Evolutionary conservation across 2,329 filamentous ascomycete species (phyloP), one percentile per base, ranked within the genome.

Genomic region (Arthrobotrys pseudoclavata): DNA sequence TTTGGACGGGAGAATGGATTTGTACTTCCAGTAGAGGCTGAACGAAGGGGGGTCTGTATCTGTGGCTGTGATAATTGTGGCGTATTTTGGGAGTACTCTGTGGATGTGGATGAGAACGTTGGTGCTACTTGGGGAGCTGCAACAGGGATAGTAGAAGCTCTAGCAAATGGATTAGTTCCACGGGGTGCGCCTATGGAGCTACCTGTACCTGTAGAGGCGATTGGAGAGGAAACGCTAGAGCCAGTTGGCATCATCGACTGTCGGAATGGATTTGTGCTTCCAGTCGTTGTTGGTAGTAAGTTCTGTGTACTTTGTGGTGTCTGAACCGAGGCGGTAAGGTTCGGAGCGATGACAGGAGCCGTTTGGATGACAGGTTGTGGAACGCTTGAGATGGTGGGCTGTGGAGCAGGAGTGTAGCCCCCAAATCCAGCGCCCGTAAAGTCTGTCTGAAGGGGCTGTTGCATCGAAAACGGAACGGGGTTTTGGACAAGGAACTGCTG

Each of bases 251-350:
- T 86, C 90, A 95, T 95, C 0, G 95, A 97, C 82, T 94, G 91
- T 48, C 96, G 89, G 88, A 99, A 99, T 0, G 96, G 96, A 83
- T 99, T 99, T 6, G 94, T 97, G 22, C 86, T 81, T 90, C 88
- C 82, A 87, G 87, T 74, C 87, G 86, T 24, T 84, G 86, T 81
- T 84, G 86, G 84, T 79, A 86, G 82, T 62, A 76, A 47, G 37
- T 66, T 61, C 81, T 84, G 80, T 79, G 83, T 67, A 79, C 83
- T 81, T 69, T 81, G 81, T 79, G 84, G 82, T 67, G 80, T 82
- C 84, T 77, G 85, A 82, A 83, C 86, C 80, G 79, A 83, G 82
- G 81, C 86, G 81, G 83, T 67, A 1, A 86, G 84, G 74, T 90
- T 86, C 81, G 91, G 89, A 0, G 88, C 88, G 80, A 91, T 89